Base-by-base conservation (phyloP, 805 yeast genomes). In the Zygosaccharomyces siamensis region DNA sequence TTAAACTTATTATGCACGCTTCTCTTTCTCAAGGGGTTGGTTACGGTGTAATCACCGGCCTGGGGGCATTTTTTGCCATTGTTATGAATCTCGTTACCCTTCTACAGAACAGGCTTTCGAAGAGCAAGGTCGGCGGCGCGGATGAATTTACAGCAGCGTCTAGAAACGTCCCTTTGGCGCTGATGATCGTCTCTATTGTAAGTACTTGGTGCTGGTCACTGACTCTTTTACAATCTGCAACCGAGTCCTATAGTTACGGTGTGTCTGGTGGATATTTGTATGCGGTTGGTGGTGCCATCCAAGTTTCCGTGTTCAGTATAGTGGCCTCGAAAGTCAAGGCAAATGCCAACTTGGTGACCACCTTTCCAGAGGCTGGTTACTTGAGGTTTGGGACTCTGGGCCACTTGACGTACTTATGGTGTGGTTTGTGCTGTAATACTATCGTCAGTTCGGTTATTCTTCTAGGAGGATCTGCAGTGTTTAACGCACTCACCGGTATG, bases 131-230 rank as follows among this genome's bases (percentile, higher is more conserved):
- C 6, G 53, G 58, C 23, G 54, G 55, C 18, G 63, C 62, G 7
- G 78, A 75, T 46, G 72, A 69, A 59, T 73, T 74, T 53, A 65
- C 74, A 3, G 72, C 77, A 3, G 77, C 78, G 7, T 68, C 72
- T 4, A 67, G 79, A 62, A 64, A 66, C 42, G 71, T 74, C 36
- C 69, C 72, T 30, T 62, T 74, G 14, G 77, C 77, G 30, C 53
- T 75, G 21, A 68, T 73, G 38, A 69, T 72, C 24, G 70, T 72
- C 21, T 73, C 75, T 8, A 71, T 73, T 21, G 73, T 74, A 5
- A 67, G 73, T n/a, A 62, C 72, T n/a, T 66, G 71, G 72, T 63
- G 69, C 10, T 67, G 71, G 72, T 55, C 68, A 8, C 54, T 66
- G 27, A 64, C 70, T 3, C 45, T 66, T 8, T 43, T 68, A 14